Evolutionary conservation across 192 early-diverging fungal genomes (phyloP), one percentile per base, ranked within the genome.

Genomic region (Coemansia sp.): DNA sequence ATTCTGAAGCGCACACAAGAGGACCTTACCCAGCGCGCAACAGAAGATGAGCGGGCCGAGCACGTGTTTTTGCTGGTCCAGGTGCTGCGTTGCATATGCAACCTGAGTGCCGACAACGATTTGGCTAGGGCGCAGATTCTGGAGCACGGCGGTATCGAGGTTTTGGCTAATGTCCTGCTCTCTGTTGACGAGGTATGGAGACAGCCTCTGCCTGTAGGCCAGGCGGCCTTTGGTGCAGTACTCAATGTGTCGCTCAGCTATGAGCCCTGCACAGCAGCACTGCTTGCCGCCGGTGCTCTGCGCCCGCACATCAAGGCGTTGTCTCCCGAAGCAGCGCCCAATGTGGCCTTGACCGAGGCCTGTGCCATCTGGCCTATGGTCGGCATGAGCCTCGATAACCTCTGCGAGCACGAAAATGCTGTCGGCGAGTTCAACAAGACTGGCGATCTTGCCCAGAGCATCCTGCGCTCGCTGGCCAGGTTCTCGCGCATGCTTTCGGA

Each of bases 31-130:
- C 4, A 51, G 22, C 17, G 26, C 9, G 41, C n/a, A 13, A 35
- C 18, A n/a, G 35, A 13, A 8, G 40, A 46, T 4, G 27, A 36
- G 52, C 53, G 50, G 1, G 69, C 69, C 3, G 69, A 72, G 40
- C 40, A 30, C 3, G 45, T 72, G 44, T 57, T 72, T 14, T 24
- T 67, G 24, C 39, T 73, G 7, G 55, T 58, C 1, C 70, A 73
- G 37, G 19, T 62, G 15, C 60, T 75, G 10, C 65, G 72, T 13
- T 64, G 64, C 46, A 60, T 75, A 18, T 68, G 66, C 60, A 75
- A 75, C 50, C 23, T 55, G 27, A 40, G 60, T 32, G 72, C 72
- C 0, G 72, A 75, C 53, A 69, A 64, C 47, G 53, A 64, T 14
- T 53, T 8, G 11, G 57, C 34, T 3, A 46, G 68, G 4, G 40